These are phyloP conservation scores for Malassezia brasiliensis DNA, from an alignment of 1,284 basidiomycete genomes.

Conservation along the genomic window DNA sequence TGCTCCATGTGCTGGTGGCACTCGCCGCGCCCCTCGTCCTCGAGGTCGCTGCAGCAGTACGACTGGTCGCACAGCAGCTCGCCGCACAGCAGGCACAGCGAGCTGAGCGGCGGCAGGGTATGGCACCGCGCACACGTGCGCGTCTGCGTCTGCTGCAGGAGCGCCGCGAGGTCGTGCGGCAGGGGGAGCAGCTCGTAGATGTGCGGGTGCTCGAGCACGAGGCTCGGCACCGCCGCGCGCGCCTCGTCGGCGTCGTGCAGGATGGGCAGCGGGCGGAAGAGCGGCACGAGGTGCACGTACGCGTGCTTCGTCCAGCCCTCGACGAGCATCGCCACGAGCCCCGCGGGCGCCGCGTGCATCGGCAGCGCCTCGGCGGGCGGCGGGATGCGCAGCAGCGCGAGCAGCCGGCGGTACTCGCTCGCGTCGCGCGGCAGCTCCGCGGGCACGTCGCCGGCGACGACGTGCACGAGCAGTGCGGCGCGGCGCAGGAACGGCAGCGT, in stretches of 20 bases:
- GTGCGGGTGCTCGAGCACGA: conserved; percentile 63
- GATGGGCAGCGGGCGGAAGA: conserved; percentile 45
- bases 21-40: conserved; percentile 57
- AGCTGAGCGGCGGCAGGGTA: conserved; percentile 72
- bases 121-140: conserved; percentile 66
- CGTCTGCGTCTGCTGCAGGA: conserved; percentile 65
- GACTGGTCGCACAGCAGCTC: conserved; percentile 79
- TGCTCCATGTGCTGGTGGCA: conserved; percentile 91
- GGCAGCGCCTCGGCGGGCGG: conserved; percentile 34
- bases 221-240: conserved; percentile 49
- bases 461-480: conserved; percentile 72
- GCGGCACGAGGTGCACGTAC: conserved; percentile 37
- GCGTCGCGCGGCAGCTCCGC: conserved; percentile 3
- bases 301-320: conserved; percentile 48
- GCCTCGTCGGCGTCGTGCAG: neutral
- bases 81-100: conserved; percentile 85
- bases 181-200: conserved; percentile 75
- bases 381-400: conserved; percentile 31
- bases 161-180: conserved; percentile 69
- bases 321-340: conserved; percentile 37
- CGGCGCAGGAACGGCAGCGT: conserved; percentile 88
- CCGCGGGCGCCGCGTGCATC: conserved; percentile 34
- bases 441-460: conserved; percentile 50
- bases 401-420: conserved; percentile 33
- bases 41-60: conserved; percentile 75